phyloP scores from a whole-genome alignment of 345 rosid species.

The Eucalyptus sp. region DNA sequence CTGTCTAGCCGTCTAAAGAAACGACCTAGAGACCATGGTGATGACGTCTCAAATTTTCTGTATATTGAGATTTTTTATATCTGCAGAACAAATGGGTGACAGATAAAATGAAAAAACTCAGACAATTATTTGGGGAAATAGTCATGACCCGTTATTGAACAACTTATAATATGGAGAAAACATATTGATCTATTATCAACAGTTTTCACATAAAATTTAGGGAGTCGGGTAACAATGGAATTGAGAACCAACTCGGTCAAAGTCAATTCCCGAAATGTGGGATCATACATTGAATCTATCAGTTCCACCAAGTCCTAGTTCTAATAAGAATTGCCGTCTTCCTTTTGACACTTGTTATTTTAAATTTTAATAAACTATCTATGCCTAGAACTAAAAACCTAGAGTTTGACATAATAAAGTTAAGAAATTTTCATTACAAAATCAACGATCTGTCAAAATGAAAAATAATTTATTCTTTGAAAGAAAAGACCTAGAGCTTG shows the following conservation, averaged over 20 bases:
- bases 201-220: no score
- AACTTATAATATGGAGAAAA: not conserved
- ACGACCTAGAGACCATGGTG: not conserved
- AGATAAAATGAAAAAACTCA: not conserved
- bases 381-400: not conserved
- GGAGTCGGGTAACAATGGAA: no score
- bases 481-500: not conserved
- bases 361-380: not conserved
- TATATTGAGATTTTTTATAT: not conserved
- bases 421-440: not conserved
- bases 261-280: no score
- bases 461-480: not conserved
- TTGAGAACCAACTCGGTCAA: no score
- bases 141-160: not conserved
- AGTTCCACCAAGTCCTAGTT: not conserved
- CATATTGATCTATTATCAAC: no score
- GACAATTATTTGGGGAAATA: not conserved
- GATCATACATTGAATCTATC: not conserved
- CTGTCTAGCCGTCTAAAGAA: not conserved
- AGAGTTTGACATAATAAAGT: not conserved
- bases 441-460: not conserved
- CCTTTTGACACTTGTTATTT: not conserved
- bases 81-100: not conserved
- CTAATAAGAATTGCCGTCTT: not conserved
- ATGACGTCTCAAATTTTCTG: not conserved